Conservation (phyloP, 169 alveolate species). For the Sarcocystis neurona region DNA sequence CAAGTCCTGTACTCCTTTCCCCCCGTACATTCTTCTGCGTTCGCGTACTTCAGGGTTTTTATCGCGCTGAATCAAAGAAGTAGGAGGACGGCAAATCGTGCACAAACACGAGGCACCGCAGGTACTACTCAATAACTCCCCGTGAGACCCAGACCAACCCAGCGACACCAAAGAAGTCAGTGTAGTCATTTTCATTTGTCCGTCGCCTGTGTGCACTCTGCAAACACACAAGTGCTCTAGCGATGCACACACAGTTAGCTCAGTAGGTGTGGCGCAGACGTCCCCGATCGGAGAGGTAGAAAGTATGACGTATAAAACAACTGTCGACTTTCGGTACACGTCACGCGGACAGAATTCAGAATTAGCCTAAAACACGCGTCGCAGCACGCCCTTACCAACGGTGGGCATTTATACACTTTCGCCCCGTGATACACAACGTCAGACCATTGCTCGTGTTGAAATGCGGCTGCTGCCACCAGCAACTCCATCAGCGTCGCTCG, state of each 20-base stretch:
- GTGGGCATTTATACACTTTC: constrained; percentile 47
- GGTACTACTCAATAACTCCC: too few relatives aligned
- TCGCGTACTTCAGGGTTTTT: too few relatives aligned
- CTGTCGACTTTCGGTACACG: neutral
- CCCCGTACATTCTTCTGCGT: too few relatives aligned
- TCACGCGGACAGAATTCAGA: neutral
- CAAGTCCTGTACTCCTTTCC: too few relatives aligned
- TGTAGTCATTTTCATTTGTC: too few relatives aligned
- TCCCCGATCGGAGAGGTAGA: constrained; percentile 8
- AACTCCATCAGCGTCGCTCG: constrained; percentile 56
- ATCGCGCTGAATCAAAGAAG: too few relatives aligned
- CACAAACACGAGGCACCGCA: too few relatives aligned
- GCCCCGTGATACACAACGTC: constrained; percentile 50
- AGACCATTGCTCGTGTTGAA: constrained; percentile 51
- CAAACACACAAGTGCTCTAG: neutral
- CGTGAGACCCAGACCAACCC: too few relatives aligned
- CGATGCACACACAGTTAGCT: neutral
- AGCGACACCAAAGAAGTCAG: too few relatives aligned
- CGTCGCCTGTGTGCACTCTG: too few relatives aligned
- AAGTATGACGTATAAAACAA: too few relatives aligned
- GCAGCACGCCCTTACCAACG: constrained; percentile 33
- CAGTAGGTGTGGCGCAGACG: neutral
- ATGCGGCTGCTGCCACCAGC: constrained; percentile 58
- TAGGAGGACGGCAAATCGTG: too few relatives aligned
- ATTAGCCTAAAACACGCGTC: neutral